phyloP scores from a whole-genome alignment of 257 asterid species.

The Jacaranda copaia region DNA sequence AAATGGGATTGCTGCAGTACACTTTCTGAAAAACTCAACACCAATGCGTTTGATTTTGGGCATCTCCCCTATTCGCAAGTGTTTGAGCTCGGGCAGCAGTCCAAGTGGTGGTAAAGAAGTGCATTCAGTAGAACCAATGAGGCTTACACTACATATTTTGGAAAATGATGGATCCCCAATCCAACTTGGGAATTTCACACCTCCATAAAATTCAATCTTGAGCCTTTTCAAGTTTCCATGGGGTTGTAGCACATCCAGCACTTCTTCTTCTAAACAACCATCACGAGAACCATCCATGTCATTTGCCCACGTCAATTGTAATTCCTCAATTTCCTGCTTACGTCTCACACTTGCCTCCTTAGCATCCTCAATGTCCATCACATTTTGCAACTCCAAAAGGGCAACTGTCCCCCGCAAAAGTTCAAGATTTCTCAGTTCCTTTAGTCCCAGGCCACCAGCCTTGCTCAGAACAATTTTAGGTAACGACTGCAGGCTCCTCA shows the following conservation, averaged over 20 bases:
- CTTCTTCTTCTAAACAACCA: constrained; percentile 19
- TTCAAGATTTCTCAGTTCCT: constrained; percentile 39
- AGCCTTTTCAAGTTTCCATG: constrained; percentile 41
- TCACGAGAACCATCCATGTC: constrained; percentile 25
- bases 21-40: constrained; percentile 35
- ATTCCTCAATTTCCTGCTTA: constrained; percentile 40
- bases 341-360: constrained; percentile 41
- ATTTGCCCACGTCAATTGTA: constrained; percentile 43
- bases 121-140: constrained; percentile 41
- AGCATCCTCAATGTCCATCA: constrained; percentile 41
- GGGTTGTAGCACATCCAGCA: constrained; percentile 44
- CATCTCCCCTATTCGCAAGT: constrained; percentile 45
- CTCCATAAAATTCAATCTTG: constrained; percentile 43
- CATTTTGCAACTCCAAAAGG: constrained; percentile 49
- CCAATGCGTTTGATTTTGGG: constrained; percentile 41
- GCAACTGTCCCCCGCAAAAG: constrained; percentile 43
- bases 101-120: constrained; percentile 52
- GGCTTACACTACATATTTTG: constrained; percentile 36
- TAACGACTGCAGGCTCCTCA: constrained; percentile 46
- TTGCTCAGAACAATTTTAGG: constrained; percentile 49
- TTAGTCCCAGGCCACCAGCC: constrained; percentile 47
- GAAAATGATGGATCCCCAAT: constrained; percentile 47
- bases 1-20: constrained; percentile 37
- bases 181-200: constrained; percentile 47
- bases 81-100: constrained; percentile 48